phyloP scores from a whole-genome alignment of 2,329 filamentous ascomycete species.

The Penicillium concentricum region DNA sequence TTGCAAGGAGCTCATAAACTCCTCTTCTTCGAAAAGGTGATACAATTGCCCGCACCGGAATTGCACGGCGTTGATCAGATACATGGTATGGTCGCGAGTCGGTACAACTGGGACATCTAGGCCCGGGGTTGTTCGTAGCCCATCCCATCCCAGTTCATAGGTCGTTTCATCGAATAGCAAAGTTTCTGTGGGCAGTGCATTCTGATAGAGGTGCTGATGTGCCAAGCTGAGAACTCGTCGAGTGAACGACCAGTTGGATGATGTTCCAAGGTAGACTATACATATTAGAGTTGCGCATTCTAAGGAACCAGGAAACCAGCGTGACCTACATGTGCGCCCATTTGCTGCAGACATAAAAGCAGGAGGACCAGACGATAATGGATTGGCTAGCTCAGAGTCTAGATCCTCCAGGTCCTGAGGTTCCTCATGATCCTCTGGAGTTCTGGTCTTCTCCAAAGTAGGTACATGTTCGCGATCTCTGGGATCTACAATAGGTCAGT shows the following conservation, averaged over 20 bases:
- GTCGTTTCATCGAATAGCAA: constrained; percentile 53
- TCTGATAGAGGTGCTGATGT: constrained; percentile 23
- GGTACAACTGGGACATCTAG: constrained; percentile 37
- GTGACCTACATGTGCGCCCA: constrained; percentile 45
- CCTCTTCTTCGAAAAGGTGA: constrained; percentile 53
- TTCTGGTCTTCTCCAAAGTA: constrained; percentile 14
- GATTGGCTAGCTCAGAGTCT: constrained; percentile 43
- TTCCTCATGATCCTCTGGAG: constrained; percentile 11
- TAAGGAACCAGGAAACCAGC: not conserved
- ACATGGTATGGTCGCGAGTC: constrained; percentile 52
- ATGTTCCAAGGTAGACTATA: constrained; percentile 24
- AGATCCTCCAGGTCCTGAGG: constrained; percentile 26
- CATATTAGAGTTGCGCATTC: constrained; percentile 19
- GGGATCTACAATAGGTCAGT: constrained; percentile 13
- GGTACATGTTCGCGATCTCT: constrained; percentile 21
- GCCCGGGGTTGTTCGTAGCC: constrained; percentile 36
- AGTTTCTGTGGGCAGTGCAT: constrained; percentile 42
- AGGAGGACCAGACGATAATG: constrained; percentile 42
- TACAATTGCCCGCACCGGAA: constrained; percentile 56
- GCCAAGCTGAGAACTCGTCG: constrained; percentile 23
- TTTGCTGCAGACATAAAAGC: constrained; percentile 45
- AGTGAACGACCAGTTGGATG: constrained; percentile 26
- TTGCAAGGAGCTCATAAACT: constrained; percentile 48
- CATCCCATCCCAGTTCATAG: constrained; percentile 55
- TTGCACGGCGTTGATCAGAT: constrained; percentile 55